Evolutionary conservation across 768 basidiomycete species (phyloP).

Genomic region (Lentinus brumalis): DNA sequence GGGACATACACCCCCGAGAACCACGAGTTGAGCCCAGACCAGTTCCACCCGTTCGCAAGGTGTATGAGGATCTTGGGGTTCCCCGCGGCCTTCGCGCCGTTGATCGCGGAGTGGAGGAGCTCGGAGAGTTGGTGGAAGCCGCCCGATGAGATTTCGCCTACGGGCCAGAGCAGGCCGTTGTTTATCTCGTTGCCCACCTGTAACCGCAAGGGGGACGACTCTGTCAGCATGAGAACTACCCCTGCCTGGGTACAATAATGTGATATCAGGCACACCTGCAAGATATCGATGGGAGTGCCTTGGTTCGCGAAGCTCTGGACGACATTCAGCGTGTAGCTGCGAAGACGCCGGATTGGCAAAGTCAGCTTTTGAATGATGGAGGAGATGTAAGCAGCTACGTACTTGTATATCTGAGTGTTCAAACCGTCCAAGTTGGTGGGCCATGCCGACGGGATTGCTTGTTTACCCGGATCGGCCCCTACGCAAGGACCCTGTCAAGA

Average conservation of each 20-base stretch:
- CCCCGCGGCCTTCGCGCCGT: slow-evolving; percentile 48
- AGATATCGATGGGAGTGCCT: slow-evolving; percentile 54
- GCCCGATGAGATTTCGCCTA: slow-evolving; percentile 52
- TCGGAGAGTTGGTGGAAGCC: slow-evolving; percentile 57
- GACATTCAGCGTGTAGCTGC: slow-evolving; percentile 55
- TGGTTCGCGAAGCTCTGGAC: slow-evolving; percentile 54
- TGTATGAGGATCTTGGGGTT: slow-evolving; percentile 59
- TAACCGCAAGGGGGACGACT: not conserved
- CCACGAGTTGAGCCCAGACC: slow-evolving; percentile 45
- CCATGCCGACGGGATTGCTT: slow-evolving; percentile 61
- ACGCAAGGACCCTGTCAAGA: not conserved
- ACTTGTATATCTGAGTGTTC: slow-evolving; percentile 61
- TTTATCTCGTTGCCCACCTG: slow-evolving; percentile 71
- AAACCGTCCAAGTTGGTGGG: slow-evolving; percentile 49
- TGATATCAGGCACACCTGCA: slow-evolving; percentile 40
- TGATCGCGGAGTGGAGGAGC: slow-evolving; percentile 60
- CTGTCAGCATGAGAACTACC: no score
- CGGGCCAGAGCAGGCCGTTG: slow-evolving; percentile 63
- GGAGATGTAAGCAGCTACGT: slow-evolving; percentile 8
- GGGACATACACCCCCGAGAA: slow-evolving; percentile 54
- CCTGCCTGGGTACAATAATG: not conserved
- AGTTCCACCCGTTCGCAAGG: slow-evolving; percentile 66
- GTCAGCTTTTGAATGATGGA: not conserved
- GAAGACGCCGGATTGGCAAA: not conserved
- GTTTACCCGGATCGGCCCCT: slow-evolving; percentile 70